Evolutionary conservation across 352 stramenopile genomes (phyloP).

Genomic region (Phytophthora constricta): DNA sequence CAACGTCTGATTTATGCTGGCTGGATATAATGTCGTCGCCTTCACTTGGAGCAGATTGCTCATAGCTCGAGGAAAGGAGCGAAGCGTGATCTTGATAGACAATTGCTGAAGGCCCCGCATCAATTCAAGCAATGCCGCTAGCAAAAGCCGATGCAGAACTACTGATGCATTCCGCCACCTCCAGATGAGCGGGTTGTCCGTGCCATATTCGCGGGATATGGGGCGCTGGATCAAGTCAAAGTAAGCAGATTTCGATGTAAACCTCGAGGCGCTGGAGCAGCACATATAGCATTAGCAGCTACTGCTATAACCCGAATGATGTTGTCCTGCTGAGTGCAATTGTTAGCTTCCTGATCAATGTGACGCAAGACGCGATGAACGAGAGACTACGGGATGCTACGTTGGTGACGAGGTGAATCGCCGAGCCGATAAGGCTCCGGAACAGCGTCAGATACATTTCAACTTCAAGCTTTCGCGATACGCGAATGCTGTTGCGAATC

Average conservation of each 20-base stretch:
- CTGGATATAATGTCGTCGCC: conserved; percentile 33
- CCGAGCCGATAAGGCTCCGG: background rate
- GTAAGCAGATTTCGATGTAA: conserved; percentile 3
- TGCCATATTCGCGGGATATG: conserved; percentile 7
- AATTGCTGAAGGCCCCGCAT: conserved; percentile 24
- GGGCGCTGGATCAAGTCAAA: conserved; percentile 11
- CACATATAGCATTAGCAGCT: conserved; percentile 15
- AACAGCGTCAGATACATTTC: background rate
- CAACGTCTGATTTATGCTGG: conserved; percentile 46
- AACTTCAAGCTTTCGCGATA: background rate
- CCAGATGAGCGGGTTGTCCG: conserved; percentile 17
- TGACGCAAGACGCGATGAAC: too few species aligned
- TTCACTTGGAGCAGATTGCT: background rate
- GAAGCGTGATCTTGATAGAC: conserved; percentile 4
- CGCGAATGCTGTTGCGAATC: background rate
- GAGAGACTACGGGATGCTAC: background rate
- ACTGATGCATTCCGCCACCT: conserved; percentile 16
- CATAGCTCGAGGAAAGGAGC: background rate
- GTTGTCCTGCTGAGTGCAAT: too few species aligned
- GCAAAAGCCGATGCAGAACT: conserved; percentile 34
- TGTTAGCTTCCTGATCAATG: too few species aligned
- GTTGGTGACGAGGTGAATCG: background rate
- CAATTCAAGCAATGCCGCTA: conserved; percentile 43
- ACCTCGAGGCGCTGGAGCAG: conserved; percentile 25
- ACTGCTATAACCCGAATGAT: too few species aligned